Evolutionary conservation across 441 rosid genomes (phyloP).

Genomic region (Gossypium davidsonii): DNA sequence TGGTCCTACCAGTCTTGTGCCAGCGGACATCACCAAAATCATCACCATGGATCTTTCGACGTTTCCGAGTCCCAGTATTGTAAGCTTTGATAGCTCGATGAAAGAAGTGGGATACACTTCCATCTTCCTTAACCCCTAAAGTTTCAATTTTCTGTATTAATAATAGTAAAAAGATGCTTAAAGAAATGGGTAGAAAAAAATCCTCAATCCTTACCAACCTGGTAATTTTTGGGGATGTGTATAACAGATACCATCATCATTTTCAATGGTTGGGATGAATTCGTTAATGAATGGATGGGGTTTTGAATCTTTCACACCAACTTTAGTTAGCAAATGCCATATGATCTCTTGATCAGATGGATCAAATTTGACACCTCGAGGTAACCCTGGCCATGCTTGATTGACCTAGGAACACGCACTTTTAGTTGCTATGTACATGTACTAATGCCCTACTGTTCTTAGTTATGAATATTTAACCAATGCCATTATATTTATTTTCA

Average conservation of each 20-base stretch:
- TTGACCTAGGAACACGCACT: conserved; percentile 41
- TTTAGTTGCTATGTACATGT: conserved; percentile 1
- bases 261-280: conserved; percentile 69
- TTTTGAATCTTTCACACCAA: conserved; percentile 33
- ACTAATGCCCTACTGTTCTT: not conserved
- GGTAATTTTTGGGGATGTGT: conserved; percentile 93
- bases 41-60: conserved; percentile 78
- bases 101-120: conserved; percentile 72
- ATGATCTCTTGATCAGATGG: conserved; percentile 89
- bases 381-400: conserved; percentile 87
- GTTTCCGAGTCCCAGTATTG: conserved; percentile 86
- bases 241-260: conserved; percentile 91
- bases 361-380: conserved; percentile 88
- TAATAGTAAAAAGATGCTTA: not conserved
- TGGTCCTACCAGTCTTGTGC: conserved; percentile 94
- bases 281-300: conserved; percentile 75
- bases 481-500: not conserved
- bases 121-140: conserved; percentile 75
- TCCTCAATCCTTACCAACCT: conserved; percentile 34
- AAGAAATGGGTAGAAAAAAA: conserved; percentile 7
- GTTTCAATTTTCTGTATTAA: not conserved
- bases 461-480: not conserved
- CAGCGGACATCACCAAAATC: conserved; percentile 81
- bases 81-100: conserved; percentile 88
- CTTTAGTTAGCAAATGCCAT: conserved; percentile 77